phyloP scores from a whole-genome alignment of 768 basidiomycete species.

The Amanita polypyramis region DNA sequence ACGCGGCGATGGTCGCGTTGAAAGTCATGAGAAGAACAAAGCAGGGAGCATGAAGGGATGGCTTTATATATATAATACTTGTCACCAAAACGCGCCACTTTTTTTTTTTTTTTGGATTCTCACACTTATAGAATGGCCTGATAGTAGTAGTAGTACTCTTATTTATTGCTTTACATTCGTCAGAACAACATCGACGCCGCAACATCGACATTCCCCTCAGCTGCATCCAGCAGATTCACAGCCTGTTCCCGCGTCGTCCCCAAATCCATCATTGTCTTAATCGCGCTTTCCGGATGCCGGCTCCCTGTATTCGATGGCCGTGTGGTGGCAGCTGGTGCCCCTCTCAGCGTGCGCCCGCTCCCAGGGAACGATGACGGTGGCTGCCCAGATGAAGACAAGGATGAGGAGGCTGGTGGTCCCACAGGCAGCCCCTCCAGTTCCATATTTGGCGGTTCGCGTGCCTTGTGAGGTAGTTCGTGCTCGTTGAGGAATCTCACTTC shows the following conservation, averaged over 20 bases:
- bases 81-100: background rate
- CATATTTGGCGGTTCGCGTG: slow-evolving; percentile 24
- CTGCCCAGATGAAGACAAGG: slow-evolving; percentile 6
- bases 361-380: slow-evolving; percentile 48
- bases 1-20: slow-evolving; percentile 25
- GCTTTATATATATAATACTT: background rate
- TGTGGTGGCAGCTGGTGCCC: slow-evolving; percentile 23
- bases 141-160: too few species aligned
- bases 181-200: slow-evolving; percentile 84
- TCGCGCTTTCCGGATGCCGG: slow-evolving; percentile 46
- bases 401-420: slow-evolving; percentile 11
- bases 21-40: slow-evolving; percentile 25
- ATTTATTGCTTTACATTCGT: slow-evolving; percentile 1
- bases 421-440: slow-evolving; percentile 17
- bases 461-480: slow-evolving; percentile 87
- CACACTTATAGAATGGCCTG: background rate
- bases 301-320: background rate
- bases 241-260: slow-evolving; percentile 75
- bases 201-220: slow-evolving; percentile 79
- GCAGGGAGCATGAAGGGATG: background rate
- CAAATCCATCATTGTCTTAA: slow-evolving; percentile 61
- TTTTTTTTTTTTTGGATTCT: background rate
- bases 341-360: slow-evolving; percentile 50
- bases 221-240: slow-evolving; percentile 62
- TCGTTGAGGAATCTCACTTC: slow-evolving; percentile 87